Base-by-base conservation (phyloP, 768 basidiomycete species). In the Leccinum fibrillosum region DNA sequence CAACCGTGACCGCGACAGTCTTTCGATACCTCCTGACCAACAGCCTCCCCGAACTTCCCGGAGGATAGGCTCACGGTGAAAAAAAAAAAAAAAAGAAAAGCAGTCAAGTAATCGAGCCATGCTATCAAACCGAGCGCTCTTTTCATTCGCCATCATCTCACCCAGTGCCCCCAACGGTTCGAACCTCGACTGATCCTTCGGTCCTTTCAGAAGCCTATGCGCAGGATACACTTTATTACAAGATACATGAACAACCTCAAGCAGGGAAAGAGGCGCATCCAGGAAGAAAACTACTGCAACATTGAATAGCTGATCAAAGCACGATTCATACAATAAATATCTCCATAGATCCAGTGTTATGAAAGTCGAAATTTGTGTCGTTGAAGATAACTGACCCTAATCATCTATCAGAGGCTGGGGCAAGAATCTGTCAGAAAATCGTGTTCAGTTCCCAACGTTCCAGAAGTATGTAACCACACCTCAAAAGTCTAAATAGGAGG, bases 401-500 rank as follows among this genome's bases (percentile, higher is more conserved):
- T 19, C 49, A 55, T 65, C 32, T 32, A 51, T 51, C 32, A 28
- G 34, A 9, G 28, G 26, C 8, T 7, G 25, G 19, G 10, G 30
- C 12, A 13, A 49, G 21, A 23, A 50, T 30, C 49, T 50, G 49
- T 15, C 21, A 34, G 12, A 19, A 21, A 12, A 34, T 50, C 49
- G 19, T 5, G 50, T 35, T 34, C 50, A 51, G 21, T 51, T 11
- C 50, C 21, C 13, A 7, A 51, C 19, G 3, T 35, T 30, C 32
- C 19, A 51, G 21, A 32, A 15, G 8, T 2, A 21, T 51, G 21
- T 11, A 50, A 51, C 32, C 32, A 35, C 32, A 51, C 50, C 32
- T 51, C 21, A 23, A 32, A 19, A 4, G 30, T 23, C 60, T 70
- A 74, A 26, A 72, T 35, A 25, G 72, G 62, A 21, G 76, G 69